These are phyloP conservation scores for Glaciozyma antarctica DNA, from an alignment of 768 basidiomycete species.

Conservation along the genomic window DNA sequence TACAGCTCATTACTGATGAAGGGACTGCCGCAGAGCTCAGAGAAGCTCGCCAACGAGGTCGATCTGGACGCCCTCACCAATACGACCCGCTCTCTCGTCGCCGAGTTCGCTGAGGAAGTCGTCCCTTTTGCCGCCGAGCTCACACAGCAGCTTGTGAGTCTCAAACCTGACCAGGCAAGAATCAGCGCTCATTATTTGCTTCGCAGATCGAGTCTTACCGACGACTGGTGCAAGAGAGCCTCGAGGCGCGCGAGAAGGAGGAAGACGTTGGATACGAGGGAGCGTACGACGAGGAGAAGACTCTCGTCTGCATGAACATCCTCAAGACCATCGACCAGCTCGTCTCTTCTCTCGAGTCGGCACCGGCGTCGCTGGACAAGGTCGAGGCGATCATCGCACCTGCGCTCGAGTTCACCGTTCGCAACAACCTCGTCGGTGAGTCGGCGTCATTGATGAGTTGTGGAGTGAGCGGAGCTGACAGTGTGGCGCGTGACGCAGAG, in stretches of 20 bases:
- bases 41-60: slow-evolving; percentile 79
- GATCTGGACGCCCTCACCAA: slow-evolving; percentile 74
- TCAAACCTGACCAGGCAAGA: background rate
- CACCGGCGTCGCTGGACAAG: slow-evolving; percentile 63
- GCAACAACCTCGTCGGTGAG: slow-evolving; percentile 66
- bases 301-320: slow-evolving; percentile 76
- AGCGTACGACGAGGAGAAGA: slow-evolving; percentile 59
- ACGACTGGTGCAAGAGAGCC: slow-evolving; percentile 60
- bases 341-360: slow-evolving; percentile 61
- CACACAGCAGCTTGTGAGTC: slow-evolving; percentile 60
- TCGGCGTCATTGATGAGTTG: slow-evolving; percentile 2
- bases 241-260: slow-evolving; percentile 45
- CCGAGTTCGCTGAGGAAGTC: slow-evolving; percentile 72
- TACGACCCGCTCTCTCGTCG: slow-evolving; percentile 78
- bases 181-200: background rate
- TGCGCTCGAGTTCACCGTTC: slow-evolving; percentile 63
- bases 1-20: background rate
- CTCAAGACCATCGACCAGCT: slow-evolving; percentile 51
- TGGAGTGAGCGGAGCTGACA: background rate
- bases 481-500: slow-evolving; percentile 47
- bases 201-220: slow-evolving; percentile 68
- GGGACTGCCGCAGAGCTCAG: slow-evolving; percentile 44
- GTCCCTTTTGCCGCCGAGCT: slow-evolving; percentile 76
- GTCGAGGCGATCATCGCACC: slow-evolving; percentile 75
- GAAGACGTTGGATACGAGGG: slow-evolving; percentile 48